Conservation (phyloP, 2,329 filamentous ascomycete genomes). For the Calycina herbarum region DNA sequence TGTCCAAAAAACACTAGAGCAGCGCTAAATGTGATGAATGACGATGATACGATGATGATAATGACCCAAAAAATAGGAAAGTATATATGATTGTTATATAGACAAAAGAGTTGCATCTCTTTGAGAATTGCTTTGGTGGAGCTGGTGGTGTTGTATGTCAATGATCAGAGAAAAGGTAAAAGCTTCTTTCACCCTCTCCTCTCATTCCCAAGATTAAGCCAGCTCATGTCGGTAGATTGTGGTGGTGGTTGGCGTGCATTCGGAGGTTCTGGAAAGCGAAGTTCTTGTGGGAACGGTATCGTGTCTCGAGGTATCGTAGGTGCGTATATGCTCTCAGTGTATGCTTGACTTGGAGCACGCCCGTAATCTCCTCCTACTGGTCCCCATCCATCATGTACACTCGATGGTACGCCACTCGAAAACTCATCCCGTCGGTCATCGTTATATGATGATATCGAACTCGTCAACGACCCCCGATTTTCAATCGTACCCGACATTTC, state of each 20-base stretch:
- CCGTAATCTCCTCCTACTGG: constrained; percentile 48
- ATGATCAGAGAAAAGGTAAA: not conserved
- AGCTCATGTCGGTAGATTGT: constrained; percentile 69
- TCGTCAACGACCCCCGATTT: constrained; percentile 48
- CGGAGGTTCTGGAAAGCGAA: constrained; percentile 25
- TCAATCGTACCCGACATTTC: constrained; percentile 63
- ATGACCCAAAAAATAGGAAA: not conserved
- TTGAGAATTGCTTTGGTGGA: not conserved
- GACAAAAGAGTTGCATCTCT: not conserved
- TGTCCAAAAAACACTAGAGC: not conserved
- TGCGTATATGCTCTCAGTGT: constrained; percentile 50
- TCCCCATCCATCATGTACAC: constrained; percentile 40
- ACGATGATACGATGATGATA: not conserved
- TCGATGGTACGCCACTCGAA: constrained; percentile 66
- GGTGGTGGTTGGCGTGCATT: constrained; percentile 16
- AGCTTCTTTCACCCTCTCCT: constrained; percentile 1
- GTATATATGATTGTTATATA: constrained; percentile 1
- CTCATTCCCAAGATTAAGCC: constrained; percentile 65
- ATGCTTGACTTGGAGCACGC: constrained; percentile 40
- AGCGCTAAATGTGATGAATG: constrained; percentile 2
- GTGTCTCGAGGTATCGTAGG: constrained; percentile 42
- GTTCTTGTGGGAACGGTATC: constrained; percentile 26
- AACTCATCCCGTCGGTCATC: constrained; percentile 48
- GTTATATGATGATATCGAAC: constrained; percentile 32
- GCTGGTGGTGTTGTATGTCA: not conserved